phyloP scores from a whole-genome alignment of 768 basidiomycete species.

The Dentipellis sp. region DNA sequence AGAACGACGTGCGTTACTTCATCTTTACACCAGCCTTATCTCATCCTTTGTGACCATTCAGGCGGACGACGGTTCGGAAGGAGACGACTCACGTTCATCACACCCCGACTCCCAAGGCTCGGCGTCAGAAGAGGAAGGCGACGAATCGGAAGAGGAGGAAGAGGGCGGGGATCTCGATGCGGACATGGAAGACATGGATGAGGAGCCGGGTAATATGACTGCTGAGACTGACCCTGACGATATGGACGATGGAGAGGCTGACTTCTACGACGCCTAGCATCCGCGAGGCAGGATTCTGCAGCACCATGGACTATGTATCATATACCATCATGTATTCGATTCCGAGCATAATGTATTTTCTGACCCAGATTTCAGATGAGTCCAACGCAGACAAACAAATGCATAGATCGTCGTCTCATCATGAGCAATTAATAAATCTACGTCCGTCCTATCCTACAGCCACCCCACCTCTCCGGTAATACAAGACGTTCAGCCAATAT shows the following conservation, averaged over 20 bases:
- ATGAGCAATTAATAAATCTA: background rate
- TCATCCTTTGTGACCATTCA: conserved; percentile 22
- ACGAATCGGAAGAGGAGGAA: conserved; percentile 27
- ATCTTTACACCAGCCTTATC: background rate
- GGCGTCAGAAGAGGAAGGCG: conserved; percentile 23
- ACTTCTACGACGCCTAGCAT: conserved; percentile 3
- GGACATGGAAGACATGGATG: conserved; percentile 49
- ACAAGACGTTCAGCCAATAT: background rate
- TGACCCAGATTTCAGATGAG: too few relatives aligned
- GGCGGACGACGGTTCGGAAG: conserved; percentile 30
- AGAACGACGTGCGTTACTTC: conserved; percentile 57
- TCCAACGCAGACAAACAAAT: too few relatives aligned
- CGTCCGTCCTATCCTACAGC: background rate
- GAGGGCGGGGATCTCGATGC: conserved; percentile 48
- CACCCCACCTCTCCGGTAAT: too few relatives aligned
- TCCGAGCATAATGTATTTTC: too few relatives aligned
- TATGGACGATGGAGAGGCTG: conserved; percentile 10
- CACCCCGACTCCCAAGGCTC: conserved; percentile 26
- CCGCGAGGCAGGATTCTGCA: background rate
- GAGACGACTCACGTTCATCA: conserved; percentile 29
- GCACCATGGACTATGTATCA: background rate
- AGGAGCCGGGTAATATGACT: conserved; percentile 21
- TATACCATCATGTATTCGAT: conserved; percentile 14
- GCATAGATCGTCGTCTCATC: background rate
- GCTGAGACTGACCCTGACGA: conserved; percentile 40